These are phyloP conservation scores for Edaphochlamys debaryana DNA, from an alignment of 139 green algal genomes.

Conservation along the genomic window DNA sequence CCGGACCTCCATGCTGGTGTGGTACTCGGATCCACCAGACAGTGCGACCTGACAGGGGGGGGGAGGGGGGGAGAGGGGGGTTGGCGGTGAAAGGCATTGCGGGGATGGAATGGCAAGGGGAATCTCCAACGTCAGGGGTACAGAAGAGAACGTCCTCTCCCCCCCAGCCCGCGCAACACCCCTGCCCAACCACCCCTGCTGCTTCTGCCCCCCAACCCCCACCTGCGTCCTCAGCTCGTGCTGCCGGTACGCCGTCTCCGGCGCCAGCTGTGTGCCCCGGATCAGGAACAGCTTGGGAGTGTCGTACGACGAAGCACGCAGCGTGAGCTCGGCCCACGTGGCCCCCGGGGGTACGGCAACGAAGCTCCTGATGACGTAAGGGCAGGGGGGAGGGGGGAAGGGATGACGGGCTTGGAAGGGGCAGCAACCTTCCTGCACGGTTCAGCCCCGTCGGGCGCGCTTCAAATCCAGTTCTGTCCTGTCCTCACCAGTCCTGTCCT, in stretches of 20 bases:
- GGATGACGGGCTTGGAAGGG: too few relatives aligned
- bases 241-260: slow-evolving; percentile 70
- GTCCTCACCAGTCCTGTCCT: too few relatives aligned
- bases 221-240: slow-evolving; percentile 67
- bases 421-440: too few relatives aligned
- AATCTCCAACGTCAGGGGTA: too few relatives aligned
- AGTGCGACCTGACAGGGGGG: slow-evolving; percentile 45
- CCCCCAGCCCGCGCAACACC: too few relatives aligned
- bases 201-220: too few relatives aligned
- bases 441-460: too few relatives aligned
- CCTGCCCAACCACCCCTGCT: too few relatives aligned
- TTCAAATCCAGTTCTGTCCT: too few relatives aligned
- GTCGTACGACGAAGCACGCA: slow-evolving; percentile 59
- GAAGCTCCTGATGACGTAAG: slow-evolving; percentile 57
- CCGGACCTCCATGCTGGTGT: slow-evolving; percentile 55
- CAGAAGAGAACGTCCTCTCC: too few relatives aligned
- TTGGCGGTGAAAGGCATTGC: too few relatives aligned
- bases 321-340: slow-evolving; percentile 82
- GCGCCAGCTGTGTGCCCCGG: slow-evolving; percentile 68
- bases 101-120: too few relatives aligned
- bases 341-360: slow-evolving; percentile 83
- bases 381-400: background rate
- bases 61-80: background rate
- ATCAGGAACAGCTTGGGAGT: slow-evolving; percentile 51
- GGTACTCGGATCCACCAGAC: slow-evolving; percentile 53